phyloP scores from a whole-genome alignment of 768 basidiomycete genomes.

The Pisolithus sp. region DNA sequence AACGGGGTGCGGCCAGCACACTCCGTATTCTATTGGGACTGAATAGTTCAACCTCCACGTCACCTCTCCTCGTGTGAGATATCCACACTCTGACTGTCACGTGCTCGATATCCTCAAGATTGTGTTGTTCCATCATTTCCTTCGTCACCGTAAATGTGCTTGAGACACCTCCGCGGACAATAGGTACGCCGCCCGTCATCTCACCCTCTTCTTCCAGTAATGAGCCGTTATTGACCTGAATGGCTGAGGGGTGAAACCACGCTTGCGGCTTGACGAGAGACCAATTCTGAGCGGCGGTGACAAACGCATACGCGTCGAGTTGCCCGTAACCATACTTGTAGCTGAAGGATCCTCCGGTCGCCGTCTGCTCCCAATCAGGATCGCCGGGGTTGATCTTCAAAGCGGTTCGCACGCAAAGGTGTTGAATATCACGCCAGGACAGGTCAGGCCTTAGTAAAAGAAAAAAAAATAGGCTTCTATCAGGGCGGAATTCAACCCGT shows the following conservation, averaged over 20 bases:
- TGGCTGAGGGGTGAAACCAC: conserved; percentile 73
- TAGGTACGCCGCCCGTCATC: conserved; percentile 60
- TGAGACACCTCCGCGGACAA: conserved; percentile 56
- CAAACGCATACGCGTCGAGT: conserved; percentile 76
- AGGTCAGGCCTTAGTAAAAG: conserved; percentile 68
- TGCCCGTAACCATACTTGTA: conserved; percentile 97
- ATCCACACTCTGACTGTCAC: conserved; percentile 93
- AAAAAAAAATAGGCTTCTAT: not conserved
- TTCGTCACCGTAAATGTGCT: conserved; percentile 62
- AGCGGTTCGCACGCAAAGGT: conserved; percentile 75
- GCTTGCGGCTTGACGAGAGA: conserved; percentile 88
- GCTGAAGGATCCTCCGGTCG: conserved; percentile 44
- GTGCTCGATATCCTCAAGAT: conserved; percentile 88
- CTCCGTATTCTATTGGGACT: conserved; percentile 86
- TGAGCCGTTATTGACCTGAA: conserved; percentile 58
- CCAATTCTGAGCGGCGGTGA: conserved; percentile 80
- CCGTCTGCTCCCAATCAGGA: conserved; percentile 88
- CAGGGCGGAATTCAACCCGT: conserved; percentile 1
- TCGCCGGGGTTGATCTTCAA: conserved; percentile 79
- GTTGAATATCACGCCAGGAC: conserved; percentile 94
- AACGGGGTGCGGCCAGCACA: conserved; percentile 68
- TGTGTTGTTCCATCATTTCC: conserved; percentile 60
- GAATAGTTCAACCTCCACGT: conserved; percentile 84
- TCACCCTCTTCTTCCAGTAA: conserved; percentile 39
- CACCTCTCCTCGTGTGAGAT: conserved; percentile 76